A percentile compares a stretch with the other conserved stretches of the same genome.
Evolutionary conservation across 1,139 yeast genomes (phyloP).

Genomic region (Yamadazyma mexicana): DNA sequence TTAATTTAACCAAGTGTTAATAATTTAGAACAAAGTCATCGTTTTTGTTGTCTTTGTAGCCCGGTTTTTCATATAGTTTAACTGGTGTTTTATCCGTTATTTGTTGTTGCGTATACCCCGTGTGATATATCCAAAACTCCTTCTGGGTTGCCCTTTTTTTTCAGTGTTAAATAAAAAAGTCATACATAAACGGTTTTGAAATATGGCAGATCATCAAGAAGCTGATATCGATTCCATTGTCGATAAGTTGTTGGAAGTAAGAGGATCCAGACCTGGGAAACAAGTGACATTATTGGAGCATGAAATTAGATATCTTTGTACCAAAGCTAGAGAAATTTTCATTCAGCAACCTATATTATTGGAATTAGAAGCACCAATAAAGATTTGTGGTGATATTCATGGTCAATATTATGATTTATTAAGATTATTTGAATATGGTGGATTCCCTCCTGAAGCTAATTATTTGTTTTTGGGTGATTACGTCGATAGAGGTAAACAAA

Average conservation of each 20-base stretch:
- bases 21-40: not conserved
- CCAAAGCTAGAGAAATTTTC: constrained; percentile 96
- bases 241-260: constrained; percentile 93
- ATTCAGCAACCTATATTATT: constrained; percentile 95
- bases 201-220: constrained; percentile 65
- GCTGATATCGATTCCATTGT: constrained; percentile 97
- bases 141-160: not conserved
- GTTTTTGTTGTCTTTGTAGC: not conserved
- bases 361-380: constrained; percentile 96
- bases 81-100: too few species aligned
- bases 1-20: not conserved
- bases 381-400: constrained; percentile 93
- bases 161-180: too few species aligned
- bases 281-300: constrained; percentile 92
- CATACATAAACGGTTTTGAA: too few species aligned
- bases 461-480: constrained; percentile 94
- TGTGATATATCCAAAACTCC: constrained; percentile 1
- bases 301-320: constrained; percentile 93
- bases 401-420: constrained; percentile 96
- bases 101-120: not conserved
- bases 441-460: constrained; percentile 98
- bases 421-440: constrained; percentile 95
- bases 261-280: constrained; percentile 98
- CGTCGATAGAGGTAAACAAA: constrained; percentile 97
- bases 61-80: not conserved